phyloP scores from a whole-genome alignment of 106 monocot species.

The Gastrodia elata region DNA sequence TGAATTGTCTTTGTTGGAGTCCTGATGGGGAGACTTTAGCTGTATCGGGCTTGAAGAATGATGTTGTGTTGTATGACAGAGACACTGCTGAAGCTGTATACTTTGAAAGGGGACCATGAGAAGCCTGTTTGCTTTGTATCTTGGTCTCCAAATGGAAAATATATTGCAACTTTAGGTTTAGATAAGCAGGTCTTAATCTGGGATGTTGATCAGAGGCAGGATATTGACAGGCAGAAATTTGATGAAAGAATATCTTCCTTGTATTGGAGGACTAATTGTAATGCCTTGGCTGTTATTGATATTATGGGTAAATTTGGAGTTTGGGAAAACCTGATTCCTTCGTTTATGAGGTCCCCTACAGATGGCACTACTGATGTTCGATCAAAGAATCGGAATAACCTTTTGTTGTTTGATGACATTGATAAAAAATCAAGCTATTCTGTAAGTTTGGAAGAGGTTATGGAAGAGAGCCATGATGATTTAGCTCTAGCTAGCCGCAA shows the following conservation, averaged over 20 bases:
- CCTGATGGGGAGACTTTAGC: slow-evolving; percentile 90
- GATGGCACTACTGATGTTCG: slow-evolving; percentile 48
- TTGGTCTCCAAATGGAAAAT: slow-evolving; percentile 99
- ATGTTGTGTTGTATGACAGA: slow-evolving; percentile 93
- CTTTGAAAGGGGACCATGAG: slow-evolving; percentile 89
- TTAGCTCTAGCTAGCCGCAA: slow-evolving; percentile 46
- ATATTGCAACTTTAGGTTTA: slow-evolving; percentile 67
- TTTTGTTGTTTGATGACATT: slow-evolving; percentile 61
- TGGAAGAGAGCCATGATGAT: slow-evolving; percentile 45
- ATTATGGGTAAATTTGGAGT: slow-evolving; percentile 65
- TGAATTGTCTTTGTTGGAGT: slow-evolving; percentile 71
- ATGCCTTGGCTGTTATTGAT: slow-evolving; percentile 84
- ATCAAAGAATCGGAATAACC: slow-evolving; percentile 20
- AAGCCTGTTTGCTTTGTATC: slow-evolving; percentile 54
- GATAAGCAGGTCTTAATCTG: slow-evolving; percentile 87
- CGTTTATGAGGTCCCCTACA: slow-evolving; percentile 77
- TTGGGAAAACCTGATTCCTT: slow-evolving; percentile 75
- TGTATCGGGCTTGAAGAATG: slow-evolving; percentile 87
- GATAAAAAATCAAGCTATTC: slow-evolving; percentile 32
- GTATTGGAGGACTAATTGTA: slow-evolving; percentile 77
- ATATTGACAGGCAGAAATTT: slow-evolving; percentile 89
- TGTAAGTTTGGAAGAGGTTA: slow-evolving; percentile 51
- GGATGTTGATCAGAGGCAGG: slow-evolving; percentile 87
- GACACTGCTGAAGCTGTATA: slow-evolving; percentile 78
- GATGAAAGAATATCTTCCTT: slow-evolving; percentile 70